These are phyloP conservation scores for Larix kaempferi DNA, from an alignment of 75 land plant genomes.

Conservation along the genomic window DNA sequence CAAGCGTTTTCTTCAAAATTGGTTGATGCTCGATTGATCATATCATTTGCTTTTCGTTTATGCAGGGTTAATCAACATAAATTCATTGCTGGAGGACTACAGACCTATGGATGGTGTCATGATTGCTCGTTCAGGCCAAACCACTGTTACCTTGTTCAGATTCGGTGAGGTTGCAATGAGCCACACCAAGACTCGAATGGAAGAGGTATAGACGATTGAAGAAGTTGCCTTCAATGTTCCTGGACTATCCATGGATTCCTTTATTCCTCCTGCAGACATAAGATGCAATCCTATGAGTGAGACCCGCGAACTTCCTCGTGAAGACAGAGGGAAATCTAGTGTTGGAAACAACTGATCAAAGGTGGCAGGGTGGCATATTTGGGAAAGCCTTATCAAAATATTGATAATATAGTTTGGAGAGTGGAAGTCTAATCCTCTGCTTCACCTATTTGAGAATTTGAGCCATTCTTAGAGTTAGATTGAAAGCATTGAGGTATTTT, in stretches of 20 bases:
- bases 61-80: constrained; percentile 47
- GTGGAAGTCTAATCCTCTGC: constrained; percentile 20
- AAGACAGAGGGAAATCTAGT: constrained; percentile 31
- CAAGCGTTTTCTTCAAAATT: not conserved
- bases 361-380: constrained; percentile 51
- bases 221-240: constrained; percentile 52
- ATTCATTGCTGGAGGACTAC: constrained; percentile 37
- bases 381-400: constrained; percentile 28
- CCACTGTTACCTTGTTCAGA: constrained; percentile 34
- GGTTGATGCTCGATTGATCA: not conserved
- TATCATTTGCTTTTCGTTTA: not conserved
- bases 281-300: constrained; percentile 33
- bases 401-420: constrained; percentile 39
- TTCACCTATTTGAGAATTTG: not conserved
- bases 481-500: not conserved
- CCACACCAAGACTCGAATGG: constrained; percentile 50
- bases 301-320: constrained; percentile 37
- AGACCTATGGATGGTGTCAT: constrained; percentile 38
- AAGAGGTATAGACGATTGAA: constrained; percentile 47
- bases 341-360: constrained; percentile 11
- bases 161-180: constrained; percentile 48
- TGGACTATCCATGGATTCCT: constrained; percentile 42
- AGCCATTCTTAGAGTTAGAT: not conserved
- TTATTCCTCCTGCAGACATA: constrained; percentile 47
- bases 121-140: constrained; percentile 40